Evolutionary conservation across 176 grass and related monocot species (phyloP).

Genomic region (Aegilops sharonensis): DNA sequence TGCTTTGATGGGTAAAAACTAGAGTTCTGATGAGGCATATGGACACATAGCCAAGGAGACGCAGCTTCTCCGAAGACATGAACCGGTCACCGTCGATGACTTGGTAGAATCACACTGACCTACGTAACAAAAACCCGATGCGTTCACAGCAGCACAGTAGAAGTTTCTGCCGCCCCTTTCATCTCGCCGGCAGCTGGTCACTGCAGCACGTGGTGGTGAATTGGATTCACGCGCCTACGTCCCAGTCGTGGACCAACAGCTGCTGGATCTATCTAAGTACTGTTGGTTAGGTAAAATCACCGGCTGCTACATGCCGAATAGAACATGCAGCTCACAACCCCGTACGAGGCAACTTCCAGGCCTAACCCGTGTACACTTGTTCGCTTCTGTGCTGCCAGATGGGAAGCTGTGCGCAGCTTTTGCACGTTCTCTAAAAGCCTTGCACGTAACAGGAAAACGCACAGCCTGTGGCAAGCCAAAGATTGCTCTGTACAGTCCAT

Average conservation of each 20-base stretch:
- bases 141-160: not conserved
- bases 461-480: not conserved
- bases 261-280: not conserved
- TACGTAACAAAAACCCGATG: not conserved
- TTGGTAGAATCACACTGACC: not conserved
- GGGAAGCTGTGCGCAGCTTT: not conserved
- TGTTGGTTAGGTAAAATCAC: not conserved
- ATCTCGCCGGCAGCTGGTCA: not conserved
- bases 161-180: not conserved
- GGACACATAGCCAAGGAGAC: not conserved
- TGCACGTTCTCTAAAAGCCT: not conserved
- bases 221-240: slow-evolving; percentile 14
- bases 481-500: slow-evolving; percentile 12
- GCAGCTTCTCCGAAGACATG: not conserved
- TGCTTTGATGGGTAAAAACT: no score
- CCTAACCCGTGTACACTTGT: not conserved
- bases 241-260: slow-evolving; percentile 13
- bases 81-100: not conserved
- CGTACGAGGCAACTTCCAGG: not conserved
- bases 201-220: slow-evolving; percentile 5
- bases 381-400: not conserved
- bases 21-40: not conserved
- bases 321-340: not conserved
- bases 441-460: not conserved
- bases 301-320: not conserved